Evolutionary conservation across 257 asterid species (phyloP).

Genomic region (Rehmannia glutinosa): DNA sequence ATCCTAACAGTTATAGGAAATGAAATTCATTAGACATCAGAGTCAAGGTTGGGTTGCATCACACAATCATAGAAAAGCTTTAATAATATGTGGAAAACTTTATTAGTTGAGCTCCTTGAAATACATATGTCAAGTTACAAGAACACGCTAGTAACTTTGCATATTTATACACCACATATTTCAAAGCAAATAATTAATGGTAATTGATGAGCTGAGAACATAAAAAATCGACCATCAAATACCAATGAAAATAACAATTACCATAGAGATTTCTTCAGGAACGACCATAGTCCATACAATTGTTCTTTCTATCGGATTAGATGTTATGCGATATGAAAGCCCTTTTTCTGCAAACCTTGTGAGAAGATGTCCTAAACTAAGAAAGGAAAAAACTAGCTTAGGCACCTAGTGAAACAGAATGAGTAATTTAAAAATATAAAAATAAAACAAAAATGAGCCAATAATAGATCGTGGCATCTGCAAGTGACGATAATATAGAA

Average conservation of each 20-base stretch:
- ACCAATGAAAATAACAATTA: conserved; percentile 36
- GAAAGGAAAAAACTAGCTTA: conserved; percentile 29
- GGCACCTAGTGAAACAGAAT: conserved; percentile 19
- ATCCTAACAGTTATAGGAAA: too few species aligned
- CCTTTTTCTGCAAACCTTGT: conserved; percentile 82
- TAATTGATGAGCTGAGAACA: conserved; percentile 7
- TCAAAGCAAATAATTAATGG: neutral
- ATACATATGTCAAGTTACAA: too few species aligned
- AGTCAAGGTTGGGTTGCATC: too few species aligned
- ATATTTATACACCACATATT: neutral
- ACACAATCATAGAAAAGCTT: too few species aligned
- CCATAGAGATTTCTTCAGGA: conserved; percentile 71
- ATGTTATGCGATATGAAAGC: conserved; percentile 61
- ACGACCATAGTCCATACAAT: conserved; percentile 71
- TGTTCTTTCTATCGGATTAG: conserved; percentile 75
- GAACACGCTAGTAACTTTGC: neutral
- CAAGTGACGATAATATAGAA: conserved; percentile 10
- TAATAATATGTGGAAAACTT: too few species aligned
- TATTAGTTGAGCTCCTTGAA: too few species aligned
- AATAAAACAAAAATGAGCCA: neutral
- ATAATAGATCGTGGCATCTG: neutral
- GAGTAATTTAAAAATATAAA: neutral
- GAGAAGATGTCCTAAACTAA: conserved; percentile 71
- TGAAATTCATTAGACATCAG: too few species aligned
- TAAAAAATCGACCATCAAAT: neutral